phyloP scores from a whole-genome alignment of 257 asterid species.

The Fraxinus pennsylvanica region DNA sequence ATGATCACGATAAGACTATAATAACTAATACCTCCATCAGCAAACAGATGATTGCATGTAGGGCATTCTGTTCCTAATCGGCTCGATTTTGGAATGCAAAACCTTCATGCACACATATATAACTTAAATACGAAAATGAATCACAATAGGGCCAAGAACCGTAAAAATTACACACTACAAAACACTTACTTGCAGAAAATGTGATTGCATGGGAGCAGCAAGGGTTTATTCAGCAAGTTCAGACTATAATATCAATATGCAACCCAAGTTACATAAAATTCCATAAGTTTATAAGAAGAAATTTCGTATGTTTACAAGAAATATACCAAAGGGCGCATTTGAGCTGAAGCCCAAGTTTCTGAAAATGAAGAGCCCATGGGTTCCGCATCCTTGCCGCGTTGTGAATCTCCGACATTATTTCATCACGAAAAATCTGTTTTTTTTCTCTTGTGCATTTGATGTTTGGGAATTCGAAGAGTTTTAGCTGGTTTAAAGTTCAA shows the following conservation, averaged over 20 bases:
- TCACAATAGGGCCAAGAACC: neutral
- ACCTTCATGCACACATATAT: constrained; percentile 37
- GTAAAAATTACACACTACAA: neutral
- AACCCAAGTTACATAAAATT: neutral
- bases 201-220: constrained; percentile 87
- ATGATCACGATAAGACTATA: neutral
- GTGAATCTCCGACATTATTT: constrained; percentile 41
- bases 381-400: constrained; percentile 44
- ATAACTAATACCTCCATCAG: constrained; percentile 45
- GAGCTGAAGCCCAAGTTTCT: constrained; percentile 80
- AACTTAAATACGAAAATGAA: neutral
- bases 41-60: constrained; percentile 52
- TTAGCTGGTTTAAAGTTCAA: neutral
- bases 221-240: constrained; percentile 63
- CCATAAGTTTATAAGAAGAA: neutral
- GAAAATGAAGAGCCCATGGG: constrained; percentile 67
- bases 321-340: constrained; percentile 80
- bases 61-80: constrained; percentile 56
- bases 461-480: neutral
- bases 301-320: neutral
- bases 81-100: constrained; percentile 38
- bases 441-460: neutral
- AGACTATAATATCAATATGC: constrained; percentile 43
- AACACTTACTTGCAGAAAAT: constrained; percentile 75
- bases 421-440: neutral